These are phyloP conservation scores for Neostapfia colusana DNA, from an alignment of 176 grass and related monocot species.

Conservation along the genomic window DNA sequence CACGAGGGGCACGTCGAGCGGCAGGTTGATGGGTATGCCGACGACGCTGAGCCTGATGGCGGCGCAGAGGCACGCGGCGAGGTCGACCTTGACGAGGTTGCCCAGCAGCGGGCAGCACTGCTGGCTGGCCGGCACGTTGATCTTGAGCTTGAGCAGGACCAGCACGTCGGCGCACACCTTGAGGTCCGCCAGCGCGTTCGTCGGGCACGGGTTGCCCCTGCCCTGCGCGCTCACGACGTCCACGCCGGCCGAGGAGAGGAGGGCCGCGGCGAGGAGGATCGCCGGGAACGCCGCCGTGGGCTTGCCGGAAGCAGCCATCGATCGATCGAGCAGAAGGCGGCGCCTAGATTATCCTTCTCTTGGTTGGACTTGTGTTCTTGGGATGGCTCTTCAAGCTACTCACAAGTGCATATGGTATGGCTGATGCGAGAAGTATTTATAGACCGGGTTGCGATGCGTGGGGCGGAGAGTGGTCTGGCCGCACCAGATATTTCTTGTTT, in stretches of 20 bases:
- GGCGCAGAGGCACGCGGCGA: conserved; percentile 59
- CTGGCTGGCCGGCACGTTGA: conserved; percentile 50
- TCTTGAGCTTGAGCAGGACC: conserved; percentile 49
- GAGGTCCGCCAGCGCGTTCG: conserved; percentile 45
- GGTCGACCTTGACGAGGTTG: conserved; percentile 48
- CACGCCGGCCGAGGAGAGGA: conserved; percentile 6
- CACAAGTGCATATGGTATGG: background rate
- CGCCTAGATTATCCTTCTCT: background rate
- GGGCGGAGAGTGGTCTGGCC: background rate
- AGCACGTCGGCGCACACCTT: conserved; percentile 64
- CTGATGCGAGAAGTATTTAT: conserved; percentile 28
- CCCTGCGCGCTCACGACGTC: conserved; percentile 25
- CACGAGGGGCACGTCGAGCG: conserved; percentile 57
- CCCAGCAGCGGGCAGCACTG: conserved; percentile 59
- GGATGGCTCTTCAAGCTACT: background rate
- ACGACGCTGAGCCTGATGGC: conserved; percentile 47
- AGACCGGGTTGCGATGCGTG: background rate
- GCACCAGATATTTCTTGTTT: conserved; percentile 28
- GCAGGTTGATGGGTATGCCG: conserved; percentile 62
- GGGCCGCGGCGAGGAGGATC: conserved; percentile 13
- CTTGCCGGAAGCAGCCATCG: background rate
- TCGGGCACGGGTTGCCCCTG: conserved; percentile 54
- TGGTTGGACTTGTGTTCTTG: background rate
- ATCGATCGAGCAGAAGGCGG: background rate
- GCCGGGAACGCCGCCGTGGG: background rate